Evolutionary conservation across 345 rosid genomes (phyloP), one percentile per base, ranked within the genome.

Genomic region (Mallotus nudiflorus): DNA sequence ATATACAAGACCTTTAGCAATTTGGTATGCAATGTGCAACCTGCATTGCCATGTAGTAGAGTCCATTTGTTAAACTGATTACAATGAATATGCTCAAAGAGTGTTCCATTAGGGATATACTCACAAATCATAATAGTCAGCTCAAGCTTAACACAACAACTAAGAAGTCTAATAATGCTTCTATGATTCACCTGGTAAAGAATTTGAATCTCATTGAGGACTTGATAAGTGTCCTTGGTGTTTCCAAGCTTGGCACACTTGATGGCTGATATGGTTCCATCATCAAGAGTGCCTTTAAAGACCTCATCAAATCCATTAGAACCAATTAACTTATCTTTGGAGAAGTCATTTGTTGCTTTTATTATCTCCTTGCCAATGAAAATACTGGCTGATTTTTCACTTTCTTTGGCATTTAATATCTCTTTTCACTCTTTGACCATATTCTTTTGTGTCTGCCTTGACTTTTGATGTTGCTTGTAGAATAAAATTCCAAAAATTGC

Each of bases 181-280:
- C 82, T 80, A n/a, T 86, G 93, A 54, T 84, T 84, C 16, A 88
- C 89, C 78, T 86, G 88, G 64, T 88, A 86, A 11, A 88, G 89
- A 53, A 86, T 83, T 51, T 82, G 77, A 45, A 88, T 89, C 72
- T 88, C 90, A 57, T 88, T 86, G 27, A 88, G 84, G 57, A 86
- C 82, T 67, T 88, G 90, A 55, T 86, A 84, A 0, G 74, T 68
- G 28, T 89, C 85, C 54, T 80, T 86, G 8, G 86, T 74, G 69
- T 75, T 82, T 56, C 85, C 86, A 5, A 80, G 71, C 72, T 88
- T 88, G 49, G 88, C 87, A 27, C 88, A 75, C 62, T 86, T 85
- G 75, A 85, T 73, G 19, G 91, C 87, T 6, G 79, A 71, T 24
- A 68, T 33, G 5, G 84, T 87, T 22, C 87, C 84, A 48, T 87